Percentiles rank a stretch among this genome's conserved stretches.
Evolutionary conservation across 306 rosid genomes (phyloP).

Genomic region (Cajanus cajan): DNA sequence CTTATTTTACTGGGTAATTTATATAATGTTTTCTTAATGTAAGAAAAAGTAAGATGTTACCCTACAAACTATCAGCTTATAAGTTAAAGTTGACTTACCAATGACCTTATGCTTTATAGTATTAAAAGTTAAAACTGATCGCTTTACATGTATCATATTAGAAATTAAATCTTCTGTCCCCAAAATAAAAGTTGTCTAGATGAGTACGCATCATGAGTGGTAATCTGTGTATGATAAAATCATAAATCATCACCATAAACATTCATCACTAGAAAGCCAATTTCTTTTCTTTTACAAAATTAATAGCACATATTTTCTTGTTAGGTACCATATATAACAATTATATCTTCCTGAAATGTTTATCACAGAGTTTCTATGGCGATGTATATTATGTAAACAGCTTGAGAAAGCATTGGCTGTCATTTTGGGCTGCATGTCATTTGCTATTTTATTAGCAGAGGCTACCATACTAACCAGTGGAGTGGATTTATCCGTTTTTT

Average conservation of each 20-base stretch:
- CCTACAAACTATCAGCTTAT: background rate
- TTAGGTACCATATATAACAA: background rate
- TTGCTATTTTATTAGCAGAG: conserved; percentile 86
- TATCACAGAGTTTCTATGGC: conserved; percentile 86
- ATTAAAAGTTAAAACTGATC: background rate
- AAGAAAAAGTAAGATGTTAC: background rate
- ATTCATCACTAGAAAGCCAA: background rate
- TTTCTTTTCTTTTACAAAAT: background rate
- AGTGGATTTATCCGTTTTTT: conserved; percentile 82
- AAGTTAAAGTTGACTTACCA: background rate
- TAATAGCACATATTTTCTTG: background rate
- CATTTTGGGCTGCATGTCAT: conserved; percentile 68
- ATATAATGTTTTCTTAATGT: background rate
- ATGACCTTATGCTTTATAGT: background rate
- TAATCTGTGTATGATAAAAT: background rate
- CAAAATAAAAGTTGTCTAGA: background rate
- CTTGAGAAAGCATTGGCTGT: conserved; percentile 70
- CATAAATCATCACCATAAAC: background rate
- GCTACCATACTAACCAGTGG: conserved; percentile 78
- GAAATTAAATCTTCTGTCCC: background rate
- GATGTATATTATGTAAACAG: conserved; percentile 75
- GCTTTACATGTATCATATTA: background rate
- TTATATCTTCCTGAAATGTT: conserved; percentile 25
- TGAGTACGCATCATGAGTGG: background rate
- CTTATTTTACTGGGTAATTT: background rate